Conservation (phyloP, 2,329 filamentous ascomycete genomes). For the Clonostachys chloroleuca region DNA sequence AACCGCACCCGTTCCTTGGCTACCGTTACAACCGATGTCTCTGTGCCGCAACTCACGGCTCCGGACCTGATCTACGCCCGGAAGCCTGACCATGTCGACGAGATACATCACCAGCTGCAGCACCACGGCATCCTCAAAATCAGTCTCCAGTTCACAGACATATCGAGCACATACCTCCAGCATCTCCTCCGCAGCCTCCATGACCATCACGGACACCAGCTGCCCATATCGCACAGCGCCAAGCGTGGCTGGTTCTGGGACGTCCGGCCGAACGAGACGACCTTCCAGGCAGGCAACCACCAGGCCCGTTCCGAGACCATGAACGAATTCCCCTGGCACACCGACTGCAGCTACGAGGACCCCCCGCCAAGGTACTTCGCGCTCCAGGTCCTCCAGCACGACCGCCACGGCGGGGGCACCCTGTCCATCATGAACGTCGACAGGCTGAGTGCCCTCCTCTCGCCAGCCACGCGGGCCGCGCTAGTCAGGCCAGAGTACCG, state of each 20-base stretch:
- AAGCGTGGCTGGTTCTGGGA: constrained; percentile 38
- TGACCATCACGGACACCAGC: constrained; percentile 20
- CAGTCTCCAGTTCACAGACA: constrained; percentile 20
- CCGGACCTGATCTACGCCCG: not conserved
- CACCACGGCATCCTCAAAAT: not conserved
- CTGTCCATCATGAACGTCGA: constrained; percentile 29
- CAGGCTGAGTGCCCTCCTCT: constrained; percentile 15
- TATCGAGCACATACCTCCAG: constrained; percentile 24
- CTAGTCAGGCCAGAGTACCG: constrained; percentile 19
- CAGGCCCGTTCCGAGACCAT: constrained; percentile 35
- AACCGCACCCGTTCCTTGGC: too few species aligned
- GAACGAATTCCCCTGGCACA: constrained; percentile 36
- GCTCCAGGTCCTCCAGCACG: constrained; percentile 32
- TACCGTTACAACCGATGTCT: not conserved
- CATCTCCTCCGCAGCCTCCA: constrained; percentile 24
- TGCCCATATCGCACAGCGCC: constrained; percentile 34
- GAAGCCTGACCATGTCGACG: not conserved
- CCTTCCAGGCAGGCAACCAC: constrained; percentile 19
- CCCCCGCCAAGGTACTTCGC: constrained; percentile 30
- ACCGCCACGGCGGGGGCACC: constrained; percentile 31
- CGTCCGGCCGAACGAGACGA: constrained; percentile 20
- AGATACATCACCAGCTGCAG: not conserved
- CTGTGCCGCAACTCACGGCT: not conserved
- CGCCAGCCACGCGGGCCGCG: constrained; percentile 8
- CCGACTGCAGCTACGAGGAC: constrained; percentile 35